A percentile compares a stretch with the other conserved stretches of the same genome.
phyloP scores from a whole-genome alignment of 1,139 yeast species.

The Lodderomyces orthopsilosis region DNA sequence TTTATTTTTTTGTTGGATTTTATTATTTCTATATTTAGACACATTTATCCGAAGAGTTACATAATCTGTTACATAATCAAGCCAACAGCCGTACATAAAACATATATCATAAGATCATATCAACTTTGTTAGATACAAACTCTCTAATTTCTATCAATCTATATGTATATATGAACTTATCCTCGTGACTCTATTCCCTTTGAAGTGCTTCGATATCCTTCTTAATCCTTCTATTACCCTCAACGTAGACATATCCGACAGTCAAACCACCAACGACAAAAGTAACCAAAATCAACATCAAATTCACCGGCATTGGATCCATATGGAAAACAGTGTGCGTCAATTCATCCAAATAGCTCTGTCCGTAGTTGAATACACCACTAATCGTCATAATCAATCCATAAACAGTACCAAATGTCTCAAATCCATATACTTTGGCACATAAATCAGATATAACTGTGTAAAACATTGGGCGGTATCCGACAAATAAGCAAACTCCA shows the following conservation, averaged over 20 bases:
- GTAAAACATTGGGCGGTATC: slow-evolving; percentile 45
- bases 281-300: slow-evolving; percentile 26
- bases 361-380: slow-evolving; percentile 39
- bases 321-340: slow-evolving; percentile 40
- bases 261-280: slow-evolving; percentile 30
- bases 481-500: slow-evolving; percentile 39
- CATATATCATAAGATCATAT: no score
- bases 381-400: slow-evolving; percentile 44
- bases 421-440: slow-evolving; percentile 49
- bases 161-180: background rate
- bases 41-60: background rate
- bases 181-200: background rate
- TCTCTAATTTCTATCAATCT: background rate
- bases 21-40: no score
- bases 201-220: slow-evolving; percentile 2
- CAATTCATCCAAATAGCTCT: slow-evolving; percentile 35
- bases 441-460: slow-evolving; percentile 45
- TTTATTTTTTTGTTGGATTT: background rate
- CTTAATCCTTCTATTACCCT: slow-evolving; percentile 24
- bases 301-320: slow-evolving; percentile 44
- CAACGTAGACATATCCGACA: slow-evolving; percentile 29
- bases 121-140: no score
- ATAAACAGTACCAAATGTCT: slow-evolving; percentile 47
- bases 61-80: background rate
- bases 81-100: background rate